A percentile compares a stretch with the other conserved stretches of the same genome.
Conservation (phyloP, 1,284 basidiomycete species). For the Mycosarcoma maydis region DNA sequence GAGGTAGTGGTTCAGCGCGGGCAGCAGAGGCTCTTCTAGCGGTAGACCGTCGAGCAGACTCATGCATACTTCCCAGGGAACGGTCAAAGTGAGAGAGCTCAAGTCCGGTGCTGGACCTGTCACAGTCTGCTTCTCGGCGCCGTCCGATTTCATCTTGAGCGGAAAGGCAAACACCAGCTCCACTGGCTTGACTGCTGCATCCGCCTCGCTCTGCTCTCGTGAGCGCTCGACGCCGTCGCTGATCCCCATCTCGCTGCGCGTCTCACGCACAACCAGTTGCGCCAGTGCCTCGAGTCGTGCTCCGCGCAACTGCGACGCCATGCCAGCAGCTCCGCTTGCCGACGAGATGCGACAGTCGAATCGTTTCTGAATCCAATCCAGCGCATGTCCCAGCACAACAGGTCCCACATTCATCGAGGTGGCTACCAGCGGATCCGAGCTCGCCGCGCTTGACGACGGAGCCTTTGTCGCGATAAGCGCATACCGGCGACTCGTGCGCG, state of each 20-base stretch:
- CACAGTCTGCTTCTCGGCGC: not conserved
- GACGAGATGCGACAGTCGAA: conserved; percentile 46
- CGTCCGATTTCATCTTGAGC: conserved; percentile 3
- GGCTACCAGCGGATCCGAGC: conserved; percentile 15
- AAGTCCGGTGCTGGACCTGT: conserved; percentile 42
- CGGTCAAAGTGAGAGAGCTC: conserved; percentile 32
- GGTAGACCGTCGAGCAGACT: conserved; percentile 23
- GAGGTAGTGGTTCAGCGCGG: conserved; percentile 45
- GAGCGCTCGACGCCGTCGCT: conserved; percentile 13
- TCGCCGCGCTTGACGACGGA: conserved; percentile 12
- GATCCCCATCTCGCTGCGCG: conserved; percentile 21
- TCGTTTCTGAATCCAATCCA: conserved; percentile 49
- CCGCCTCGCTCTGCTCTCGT: conserved; percentile 9
- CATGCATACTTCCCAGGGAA: conserved; percentile 50
- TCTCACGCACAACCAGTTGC: conserved; percentile 39
- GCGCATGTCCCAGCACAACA: conserved; percentile 30
- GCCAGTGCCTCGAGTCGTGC: conserved; percentile 29
- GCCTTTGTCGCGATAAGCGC: conserved; percentile 43
- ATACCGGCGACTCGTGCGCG: conserved; percentile 29
- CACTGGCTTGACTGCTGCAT: conserved; percentile 31
- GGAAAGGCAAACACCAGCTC: conserved; percentile 42
- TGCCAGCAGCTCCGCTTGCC: conserved; percentile 22
- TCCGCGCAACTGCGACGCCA: conserved; percentile 26
- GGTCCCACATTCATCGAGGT: conserved; percentile 29
- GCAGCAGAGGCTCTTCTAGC: conserved; percentile 29